Evolutionary conservation across 805 yeast genomes (phyloP).

Genomic region (Kregervanrija pseudodelftensis): DNA sequence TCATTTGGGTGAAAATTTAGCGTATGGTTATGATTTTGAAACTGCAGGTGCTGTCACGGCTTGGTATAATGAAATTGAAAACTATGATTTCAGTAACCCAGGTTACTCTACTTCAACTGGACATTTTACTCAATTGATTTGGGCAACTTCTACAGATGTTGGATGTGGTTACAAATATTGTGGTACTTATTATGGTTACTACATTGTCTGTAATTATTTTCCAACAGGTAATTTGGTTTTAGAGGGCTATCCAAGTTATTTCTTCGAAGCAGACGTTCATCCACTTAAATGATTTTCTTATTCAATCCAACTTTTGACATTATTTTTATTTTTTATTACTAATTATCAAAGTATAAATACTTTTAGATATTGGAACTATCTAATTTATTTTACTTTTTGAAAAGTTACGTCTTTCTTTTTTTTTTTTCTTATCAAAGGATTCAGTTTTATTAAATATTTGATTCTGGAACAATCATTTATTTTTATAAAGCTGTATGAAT

Average conservation of each 20-base stretch:
- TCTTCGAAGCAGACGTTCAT: constrained; percentile 28
- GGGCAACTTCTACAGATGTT: constrained; percentile 53
- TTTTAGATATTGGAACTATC: constrained; percentile 2
- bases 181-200: constrained; percentile 36
- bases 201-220: constrained; percentile 66
- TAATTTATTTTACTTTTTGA: not conserved
- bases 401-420: not conserved
- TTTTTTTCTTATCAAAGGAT: not conserved
- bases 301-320: not conserved
- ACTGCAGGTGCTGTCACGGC: constrained; percentile 56
- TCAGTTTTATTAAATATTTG: too few species aligned
- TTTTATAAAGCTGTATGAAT: too few species aligned
- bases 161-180: constrained; percentile 74
- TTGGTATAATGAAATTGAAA: constrained; percentile 63
- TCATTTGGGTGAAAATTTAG: constrained; percentile 66
- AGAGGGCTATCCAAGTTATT: constrained; percentile 20
- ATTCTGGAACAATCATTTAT: too few species aligned
- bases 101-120: constrained; percentile 48
- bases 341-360: too few species aligned
- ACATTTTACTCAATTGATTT: constrained; percentile 77
- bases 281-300: constrained; percentile 7
- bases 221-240: constrained; percentile 69
- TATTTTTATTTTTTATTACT: not conserved
- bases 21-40: constrained; percentile 51
- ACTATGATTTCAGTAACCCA: constrained; percentile 46